Percentiles rank a stretch among this genome's conserved stretches.
Evolutionary conservation across 192 early-diverging fungal genomes (phyloP).

Genomic region (Backusella luteola): DNA sequence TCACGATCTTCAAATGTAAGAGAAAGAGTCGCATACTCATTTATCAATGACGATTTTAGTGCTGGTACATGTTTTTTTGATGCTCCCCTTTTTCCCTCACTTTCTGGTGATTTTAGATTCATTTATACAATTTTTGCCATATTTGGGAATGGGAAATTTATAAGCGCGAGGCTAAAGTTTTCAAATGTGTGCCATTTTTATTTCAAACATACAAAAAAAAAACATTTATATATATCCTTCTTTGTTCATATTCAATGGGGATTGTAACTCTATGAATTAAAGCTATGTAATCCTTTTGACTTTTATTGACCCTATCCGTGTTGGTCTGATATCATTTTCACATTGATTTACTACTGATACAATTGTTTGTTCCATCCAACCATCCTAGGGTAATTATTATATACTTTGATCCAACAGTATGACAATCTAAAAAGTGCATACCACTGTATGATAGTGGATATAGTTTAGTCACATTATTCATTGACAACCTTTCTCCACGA

Average conservation of each 20-base stretch:
- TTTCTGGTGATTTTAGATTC: neutral
- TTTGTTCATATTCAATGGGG: neutral
- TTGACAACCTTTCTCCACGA: neutral
- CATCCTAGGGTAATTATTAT: too few species aligned
- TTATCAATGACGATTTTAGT: neutral
- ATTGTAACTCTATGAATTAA: neutral
- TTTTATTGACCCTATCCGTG: too few species aligned
- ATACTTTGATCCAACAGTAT: too few species aligned
- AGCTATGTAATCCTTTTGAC: neutral
- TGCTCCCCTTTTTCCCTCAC: neutral
- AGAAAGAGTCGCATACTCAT: neutral
- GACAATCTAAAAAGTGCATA: neutral
- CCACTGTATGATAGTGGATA: neutral
- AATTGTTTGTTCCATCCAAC: too few species aligned
- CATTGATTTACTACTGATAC: too few species aligned
- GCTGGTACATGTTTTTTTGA: neutral
- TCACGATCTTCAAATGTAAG: neutral
- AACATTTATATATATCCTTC: neutral
- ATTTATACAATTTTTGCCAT: neutral
- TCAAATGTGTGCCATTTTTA: neutral
- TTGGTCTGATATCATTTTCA: too few species aligned
- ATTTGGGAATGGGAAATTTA: neutral
- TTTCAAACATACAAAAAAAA: neutral
- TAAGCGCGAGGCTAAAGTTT: neutral
- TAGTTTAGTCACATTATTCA: neutral